phyloP scores from a whole-genome alignment of 495 filamentous ascomycete genomes.

The Aspergillus leporis region DNA sequence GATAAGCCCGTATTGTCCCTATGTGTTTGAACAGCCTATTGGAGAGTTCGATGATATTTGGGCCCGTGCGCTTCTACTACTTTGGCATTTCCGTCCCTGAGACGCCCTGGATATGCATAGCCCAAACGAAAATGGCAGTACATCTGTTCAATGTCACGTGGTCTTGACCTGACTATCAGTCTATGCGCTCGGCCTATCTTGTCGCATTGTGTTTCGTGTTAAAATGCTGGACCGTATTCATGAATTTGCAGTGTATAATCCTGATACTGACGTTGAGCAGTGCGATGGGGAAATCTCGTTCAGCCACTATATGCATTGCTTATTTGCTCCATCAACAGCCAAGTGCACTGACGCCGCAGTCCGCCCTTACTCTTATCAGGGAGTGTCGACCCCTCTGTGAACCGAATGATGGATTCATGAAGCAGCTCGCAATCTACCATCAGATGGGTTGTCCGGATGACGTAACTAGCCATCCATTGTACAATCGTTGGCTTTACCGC shows the following conservation, averaged over 20 bases:
- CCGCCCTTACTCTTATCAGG: slow-evolving; percentile 63
- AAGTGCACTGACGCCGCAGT: slow-evolving; percentile 52
- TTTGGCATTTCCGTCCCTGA: background rate
- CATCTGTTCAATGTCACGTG: background rate
- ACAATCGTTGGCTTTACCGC: slow-evolving; percentile 87
- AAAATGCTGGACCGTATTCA: background rate
- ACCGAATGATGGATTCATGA: slow-evolving; percentile 87
- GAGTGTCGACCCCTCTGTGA: slow-evolving; percentile 70
- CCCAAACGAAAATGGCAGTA: background rate
- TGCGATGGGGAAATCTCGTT: slow-evolving; percentile 95
- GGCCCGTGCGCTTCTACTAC: background rate
- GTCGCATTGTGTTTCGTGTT: background rate
- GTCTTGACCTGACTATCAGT: background rate
- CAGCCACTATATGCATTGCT: slow-evolving; percentile 78
- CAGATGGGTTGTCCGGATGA: slow-evolving; percentile 75
- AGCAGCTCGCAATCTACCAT: slow-evolving; percentile 83
- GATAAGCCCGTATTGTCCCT: background rate
- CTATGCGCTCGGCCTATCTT: background rate
- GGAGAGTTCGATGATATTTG: background rate
- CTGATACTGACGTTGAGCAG: slow-evolving; percentile 48
- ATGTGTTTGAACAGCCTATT: no score
- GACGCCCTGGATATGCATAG: background rate
- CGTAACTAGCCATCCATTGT: slow-evolving; percentile 67
- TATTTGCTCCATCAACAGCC: slow-evolving; percentile 72
- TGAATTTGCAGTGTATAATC: background rate